Conservation (phyloP, 192 early-diverging fungal species). For the Coemansia sp. region DNA sequence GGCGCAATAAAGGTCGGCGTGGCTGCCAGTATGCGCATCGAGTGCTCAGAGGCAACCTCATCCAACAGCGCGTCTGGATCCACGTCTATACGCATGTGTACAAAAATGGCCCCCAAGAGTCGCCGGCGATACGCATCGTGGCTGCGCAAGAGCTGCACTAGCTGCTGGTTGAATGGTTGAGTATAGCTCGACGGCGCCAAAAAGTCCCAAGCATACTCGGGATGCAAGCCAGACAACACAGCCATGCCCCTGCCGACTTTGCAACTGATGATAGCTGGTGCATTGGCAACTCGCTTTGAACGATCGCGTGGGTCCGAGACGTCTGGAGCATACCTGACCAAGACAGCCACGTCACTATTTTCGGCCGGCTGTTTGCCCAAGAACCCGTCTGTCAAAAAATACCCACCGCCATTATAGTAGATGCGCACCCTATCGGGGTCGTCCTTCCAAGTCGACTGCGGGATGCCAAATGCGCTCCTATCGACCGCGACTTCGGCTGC, state of each 20-base stretch:
- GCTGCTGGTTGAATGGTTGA: slow-evolving; percentile 43
- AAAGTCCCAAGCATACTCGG: slow-evolving; percentile 70
- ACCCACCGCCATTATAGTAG: slow-evolving; percentile 76
- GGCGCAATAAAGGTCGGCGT: slow-evolving; percentile 45
- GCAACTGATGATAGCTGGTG: slow-evolving; percentile 67
- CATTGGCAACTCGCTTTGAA: slow-evolving; percentile 15
- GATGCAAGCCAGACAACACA: slow-evolving; percentile 76
- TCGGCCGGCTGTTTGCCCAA: slow-evolving; percentile 12
- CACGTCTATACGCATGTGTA: slow-evolving; percentile 62
- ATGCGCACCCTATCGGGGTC: slow-evolving; percentile 43
- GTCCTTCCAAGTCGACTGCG: slow-evolving; percentile 35
- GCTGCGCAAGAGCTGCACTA: slow-evolving; percentile 51
- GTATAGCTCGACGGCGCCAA: slow-evolving; percentile 58
- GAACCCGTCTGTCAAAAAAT: slow-evolving; percentile 56
- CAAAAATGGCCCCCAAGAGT: slow-evolving; percentile 60
- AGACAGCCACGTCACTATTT: slow-evolving; percentile 17
- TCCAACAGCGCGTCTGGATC: slow-evolving; percentile 47
- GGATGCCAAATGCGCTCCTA: slow-evolving; percentile 20
- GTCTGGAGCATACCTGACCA: slow-evolving; percentile 47
- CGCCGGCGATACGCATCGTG: slow-evolving; percentile 55
- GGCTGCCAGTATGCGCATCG: slow-evolving; percentile 15
- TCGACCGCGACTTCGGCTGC: slow-evolving; percentile 58
- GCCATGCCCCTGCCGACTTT: slow-evolving; percentile 66
- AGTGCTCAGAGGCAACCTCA: slow-evolving; percentile 10
- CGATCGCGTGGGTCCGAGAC: slow-evolving; percentile 43